Base-by-base conservation (phyloP, 2,329 filamentous ascomycete species). In the Exophiala sp. region DNA sequence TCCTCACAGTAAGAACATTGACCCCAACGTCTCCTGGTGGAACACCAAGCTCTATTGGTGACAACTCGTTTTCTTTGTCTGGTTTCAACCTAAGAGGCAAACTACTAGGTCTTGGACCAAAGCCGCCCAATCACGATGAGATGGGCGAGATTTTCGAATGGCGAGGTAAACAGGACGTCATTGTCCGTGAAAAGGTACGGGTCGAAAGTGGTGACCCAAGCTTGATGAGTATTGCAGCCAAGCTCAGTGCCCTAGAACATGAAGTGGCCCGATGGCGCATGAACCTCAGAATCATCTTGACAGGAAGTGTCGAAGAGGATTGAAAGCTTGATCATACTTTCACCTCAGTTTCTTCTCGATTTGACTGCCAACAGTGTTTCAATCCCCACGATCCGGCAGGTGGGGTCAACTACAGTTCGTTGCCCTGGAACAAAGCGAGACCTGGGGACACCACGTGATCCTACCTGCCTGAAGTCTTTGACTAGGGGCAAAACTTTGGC, bases 171-270 rank as follows among this genome's bases (percentile, higher is more conserved):
- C 79, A 84, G 52, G 84, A 94, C 57, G 91, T 96, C 2, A 86
- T 84, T 60, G 92, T 97, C 42, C 84, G 86, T 62, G 92, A 96
- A 69, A 96, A 96, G 74, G 82, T 96, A 3, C 80, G 88, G 38
- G 86, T 96, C 1, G 91, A 96, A 70, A 92, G 84, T 65, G 89
- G 91, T 51, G 91, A 97, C 69, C 92, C 92, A 1, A 91, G 85
- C 63, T 69, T 96, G 60, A 85, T 96, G 68, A 87, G 88, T 34
- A 78, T 94, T 33, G 86, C 89, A 69, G 87, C 90, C 4, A 96
- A 96, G 72, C 75, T 96, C 62, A 83, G 80, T 29, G 90, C 88
- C 3, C 72, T 96, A 53, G 85, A 87, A 59, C 83, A 91, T 64
- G 86, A 85, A 57, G 78, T 96, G 16, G 76, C 78, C 53, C 76